Base-by-base conservation (phyloP, 306 rosid species). In the Pterocarpus santalinus region DNA sequence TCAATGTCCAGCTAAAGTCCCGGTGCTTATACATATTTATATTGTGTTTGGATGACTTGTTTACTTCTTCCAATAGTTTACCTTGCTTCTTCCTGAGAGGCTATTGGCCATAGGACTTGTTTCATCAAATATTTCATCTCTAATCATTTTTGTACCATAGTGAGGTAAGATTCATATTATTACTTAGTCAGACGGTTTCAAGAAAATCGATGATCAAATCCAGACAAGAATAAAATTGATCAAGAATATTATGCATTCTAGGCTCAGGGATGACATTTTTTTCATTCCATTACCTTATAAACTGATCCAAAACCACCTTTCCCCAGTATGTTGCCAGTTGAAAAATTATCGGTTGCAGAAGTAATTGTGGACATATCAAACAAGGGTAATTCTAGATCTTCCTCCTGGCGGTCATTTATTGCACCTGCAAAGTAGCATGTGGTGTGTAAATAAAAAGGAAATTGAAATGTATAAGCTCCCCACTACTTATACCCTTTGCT, bases 291-390 rank as follows among this genome's bases (percentile, higher is more conserved):
- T 83, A 83, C 86, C 86, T 70, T 83, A 49, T 77, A 83, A 71
- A 83, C 86, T 2, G 69, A n/a, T 77, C 86, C 86, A 72, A 83
- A 83, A 10, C 86, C 86, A 17, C 86, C 86, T 77, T 64, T 69
- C 22, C 86, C 83, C 1, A 83, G 61, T 15, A 70, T 63, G 16
- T 72, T 83, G 16, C 44, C 71, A 7, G 61, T 7, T 55, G 86
- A 83, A 71, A 83, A 83, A 55, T 65, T 55, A 15, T 78, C 69
- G 58, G 86, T 83, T 65, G 86, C 86, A 64, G 70, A 71, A 46
- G 46, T 78, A 70, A 83, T 73, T 41, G 57, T 72, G n/a, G 77
- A 41, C 65, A 83, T 65, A 49, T 74, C 80, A 69, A 88, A 88
- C 16, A 83, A 32, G 34, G 88, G 89, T 28, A 88, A 49, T 49